A percentile compares a stretch with the other conserved stretches of the same genome.
phyloP scores from a whole-genome alignment of 73 alveolate genomes.

The Paramecium biaurelia region DNA sequence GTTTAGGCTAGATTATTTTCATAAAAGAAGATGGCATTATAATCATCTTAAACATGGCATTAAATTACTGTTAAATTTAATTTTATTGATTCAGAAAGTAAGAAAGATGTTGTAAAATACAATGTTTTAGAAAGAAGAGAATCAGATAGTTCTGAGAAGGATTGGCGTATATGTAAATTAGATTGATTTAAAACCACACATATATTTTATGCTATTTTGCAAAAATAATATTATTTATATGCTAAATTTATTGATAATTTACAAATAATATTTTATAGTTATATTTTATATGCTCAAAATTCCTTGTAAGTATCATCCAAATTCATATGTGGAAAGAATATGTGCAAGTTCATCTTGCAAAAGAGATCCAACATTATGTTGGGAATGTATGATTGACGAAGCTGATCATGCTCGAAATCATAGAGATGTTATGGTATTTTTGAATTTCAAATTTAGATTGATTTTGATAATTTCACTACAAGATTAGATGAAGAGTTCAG shows the following conservation, averaged over 20 bases:
- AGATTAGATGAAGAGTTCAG: conserved; percentile 5
- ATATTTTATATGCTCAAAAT: background rate
- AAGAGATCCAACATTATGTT: conserved; percentile 44
- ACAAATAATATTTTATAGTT: background rate
- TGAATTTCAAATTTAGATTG: background rate
- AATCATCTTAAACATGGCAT: conserved; percentile 52
- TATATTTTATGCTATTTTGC: background rate
- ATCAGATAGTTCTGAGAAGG: conserved; percentile 55
- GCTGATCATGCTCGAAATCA: conserved; percentile 42
- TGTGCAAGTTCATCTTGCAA: conserved; percentile 39
- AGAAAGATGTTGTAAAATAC: conserved; percentile 57
- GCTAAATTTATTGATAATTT: background rate
- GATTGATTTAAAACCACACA: conserved; percentile 50
- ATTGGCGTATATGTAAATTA: conserved; percentile 64
- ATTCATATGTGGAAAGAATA: background rate
- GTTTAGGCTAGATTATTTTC: conserved; percentile 48
- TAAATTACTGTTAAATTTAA: conserved; percentile 47
- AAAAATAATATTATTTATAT: background rate
- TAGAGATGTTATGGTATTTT: conserved; percentile 49
- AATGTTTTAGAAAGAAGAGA: conserved; percentile 65
- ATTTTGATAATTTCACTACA: background rate
- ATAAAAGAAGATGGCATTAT: conserved; percentile 11
- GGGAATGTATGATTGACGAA: conserved; percentile 47
- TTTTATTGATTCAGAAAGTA: conserved; percentile 33
- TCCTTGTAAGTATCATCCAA: conserved; percentile 29